A percentile compares a stretch with the other conserved stretches of the same genome.
Conservation (phyloP, 495 filamentous ascomycete species). For the Massariosphaeria phaeospora region DNA sequence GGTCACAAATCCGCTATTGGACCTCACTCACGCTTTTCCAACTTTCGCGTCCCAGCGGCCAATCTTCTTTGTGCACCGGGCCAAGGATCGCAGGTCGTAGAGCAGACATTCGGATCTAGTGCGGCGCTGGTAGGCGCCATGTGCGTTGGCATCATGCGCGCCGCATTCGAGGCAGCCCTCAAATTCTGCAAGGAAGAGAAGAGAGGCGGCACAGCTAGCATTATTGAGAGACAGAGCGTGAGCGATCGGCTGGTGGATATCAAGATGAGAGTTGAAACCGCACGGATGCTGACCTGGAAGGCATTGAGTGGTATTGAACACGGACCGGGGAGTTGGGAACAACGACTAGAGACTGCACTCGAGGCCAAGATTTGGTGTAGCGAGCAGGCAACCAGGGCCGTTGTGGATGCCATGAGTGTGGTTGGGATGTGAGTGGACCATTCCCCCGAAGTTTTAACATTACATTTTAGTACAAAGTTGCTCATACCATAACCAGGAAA, state of each 20-base stretch:
- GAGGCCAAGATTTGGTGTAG: constrained; percentile 52
- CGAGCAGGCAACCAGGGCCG: constrained; percentile 46
- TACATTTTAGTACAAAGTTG: too few species aligned
- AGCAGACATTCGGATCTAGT: constrained; percentile 43
- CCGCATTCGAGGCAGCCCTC: constrained; percentile 51
- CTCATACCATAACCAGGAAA: constrained; percentile 33
- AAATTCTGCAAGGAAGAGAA: constrained; percentile 46
- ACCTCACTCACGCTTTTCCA: constrained; percentile 46
- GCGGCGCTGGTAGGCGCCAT: constrained; percentile 52
- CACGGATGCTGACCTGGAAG: constrained; percentile 51
- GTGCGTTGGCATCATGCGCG: constrained; percentile 50
- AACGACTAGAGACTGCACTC: constrained; percentile 44
- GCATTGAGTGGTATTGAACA: constrained; percentile 44
- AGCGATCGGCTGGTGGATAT: constrained; percentile 50
- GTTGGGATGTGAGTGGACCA: constrained; percentile 45
- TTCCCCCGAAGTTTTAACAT: too few species aligned
- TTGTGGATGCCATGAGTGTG: constrained; percentile 48
- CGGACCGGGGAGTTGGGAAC: constrained; percentile 41
- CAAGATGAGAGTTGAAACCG: constrained; percentile 52
- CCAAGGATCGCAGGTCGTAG: constrained; percentile 41
- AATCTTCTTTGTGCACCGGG: constrained; percentile 47
- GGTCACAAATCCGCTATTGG: constrained; percentile 48
- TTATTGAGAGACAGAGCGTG: constrained; percentile 48
- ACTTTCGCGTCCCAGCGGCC: constrained; percentile 45
- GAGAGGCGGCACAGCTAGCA: constrained; percentile 42